Conservation (phyloP, 73 alveolate species). For the Paramecium sexaurelia region DNA sequence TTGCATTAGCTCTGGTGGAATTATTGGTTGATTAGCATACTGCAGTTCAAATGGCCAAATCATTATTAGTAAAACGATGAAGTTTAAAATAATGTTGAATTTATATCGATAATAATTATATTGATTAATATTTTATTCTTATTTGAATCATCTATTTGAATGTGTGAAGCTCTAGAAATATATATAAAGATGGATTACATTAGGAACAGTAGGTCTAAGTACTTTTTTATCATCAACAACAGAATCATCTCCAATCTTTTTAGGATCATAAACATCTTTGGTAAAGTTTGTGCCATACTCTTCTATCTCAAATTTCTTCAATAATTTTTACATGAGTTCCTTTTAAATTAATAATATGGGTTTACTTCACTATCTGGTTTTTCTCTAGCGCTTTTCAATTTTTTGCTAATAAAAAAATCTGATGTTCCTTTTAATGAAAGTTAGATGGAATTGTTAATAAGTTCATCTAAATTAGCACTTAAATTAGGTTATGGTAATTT, state of each 20-base stretch:
- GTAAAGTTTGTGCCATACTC: constrained; percentile 45
- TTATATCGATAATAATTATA: background rate
- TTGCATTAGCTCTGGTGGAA: constrained; percentile 83
- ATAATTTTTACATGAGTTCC: constrained; percentile 26
- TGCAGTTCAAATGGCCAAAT: constrained; percentile 63
- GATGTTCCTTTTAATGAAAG: background rate
- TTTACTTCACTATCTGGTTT: constrained; percentile 44
- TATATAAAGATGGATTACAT: background rate
- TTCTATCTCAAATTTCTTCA: constrained; percentile 35
- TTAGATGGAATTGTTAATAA: background rate
- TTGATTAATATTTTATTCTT: background rate
- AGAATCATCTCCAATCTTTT: constrained; percentile 51
- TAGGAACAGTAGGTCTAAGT: constrained; percentile 35
- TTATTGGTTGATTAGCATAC: constrained; percentile 75
- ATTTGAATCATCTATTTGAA: background rate
- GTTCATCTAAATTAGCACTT: constrained; percentile 11
- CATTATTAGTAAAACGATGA: constrained; percentile 33
- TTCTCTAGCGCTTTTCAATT: constrained; percentile 34
- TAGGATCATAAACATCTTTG: constrained; percentile 48
- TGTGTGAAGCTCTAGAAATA: constrained; percentile 2
- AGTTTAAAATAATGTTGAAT: background rate
- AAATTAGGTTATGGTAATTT: background rate
- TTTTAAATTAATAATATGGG: background rate
- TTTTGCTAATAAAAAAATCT: constrained; percentile 6
- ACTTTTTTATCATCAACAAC: constrained; percentile 12